A percentile compares a stretch with the other conserved stretches of the same genome.
These are phyloP conservation scores for Mycena sp. DNA, from an alignment of 1,284 basidiomycete species.

Conservation along the genomic window DNA sequence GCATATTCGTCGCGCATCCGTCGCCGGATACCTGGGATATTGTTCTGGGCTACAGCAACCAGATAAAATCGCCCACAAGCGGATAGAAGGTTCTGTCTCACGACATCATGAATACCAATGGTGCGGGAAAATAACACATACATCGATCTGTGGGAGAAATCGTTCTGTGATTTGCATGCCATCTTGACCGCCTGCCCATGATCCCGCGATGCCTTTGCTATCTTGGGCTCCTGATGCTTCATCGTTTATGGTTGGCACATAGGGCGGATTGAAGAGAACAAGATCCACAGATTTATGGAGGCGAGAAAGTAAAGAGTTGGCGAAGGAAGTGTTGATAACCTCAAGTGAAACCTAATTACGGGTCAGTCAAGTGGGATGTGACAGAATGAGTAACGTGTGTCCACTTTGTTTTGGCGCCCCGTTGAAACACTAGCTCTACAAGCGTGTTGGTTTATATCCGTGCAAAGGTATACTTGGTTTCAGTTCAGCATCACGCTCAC, in stretches of 20 bases:
- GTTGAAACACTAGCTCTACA: constrained; percentile 72
- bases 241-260: constrained; percentile 85
- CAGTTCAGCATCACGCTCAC: background rate
- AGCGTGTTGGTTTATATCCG: constrained; percentile 91
- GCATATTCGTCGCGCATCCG: constrained; percentile 64
- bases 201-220: constrained; percentile 58
- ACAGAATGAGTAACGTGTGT: no score
- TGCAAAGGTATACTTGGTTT: constrained; percentile 75
- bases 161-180: constrained; percentile 86
- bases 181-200: constrained; percentile 80
- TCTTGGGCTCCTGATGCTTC: constrained; percentile 67
- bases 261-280: constrained; percentile 96
- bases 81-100: constrained; percentile 72
- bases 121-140: constrained; percentile 44
- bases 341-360: constrained; percentile 67
- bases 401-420: constrained; percentile 72
- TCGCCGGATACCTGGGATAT: constrained; percentile 75
- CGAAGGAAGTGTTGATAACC: constrained; percentile 70
- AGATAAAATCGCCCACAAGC: constrained; percentile 86
- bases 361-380: background rate
- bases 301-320: constrained; percentile 63
- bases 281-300: constrained; percentile 78
- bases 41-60: constrained; percentile 92
- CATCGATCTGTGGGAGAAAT: constrained; percentile 74
- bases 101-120: background rate